Evolutionary conservation across 768 basidiomycete species (phyloP).

Genomic region (Mycena rebaudengoi): DNA sequence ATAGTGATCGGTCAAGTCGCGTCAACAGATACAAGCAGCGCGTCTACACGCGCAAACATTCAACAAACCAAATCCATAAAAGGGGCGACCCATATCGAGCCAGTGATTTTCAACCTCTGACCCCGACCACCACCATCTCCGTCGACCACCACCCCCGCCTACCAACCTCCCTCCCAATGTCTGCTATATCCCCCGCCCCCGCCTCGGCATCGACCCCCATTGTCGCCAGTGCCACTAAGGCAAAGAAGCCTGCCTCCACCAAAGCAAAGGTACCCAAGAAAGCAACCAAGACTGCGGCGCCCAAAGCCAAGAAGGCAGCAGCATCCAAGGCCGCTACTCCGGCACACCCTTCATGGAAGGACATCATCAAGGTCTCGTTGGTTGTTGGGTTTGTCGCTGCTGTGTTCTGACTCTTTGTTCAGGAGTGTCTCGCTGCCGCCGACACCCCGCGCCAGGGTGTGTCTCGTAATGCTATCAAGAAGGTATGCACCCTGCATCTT

Average conservation of each 20-base stretch:
- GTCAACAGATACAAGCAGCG: no score
- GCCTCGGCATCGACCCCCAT: not conserved
- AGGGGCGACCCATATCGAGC: not conserved
- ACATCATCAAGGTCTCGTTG: constrained; percentile 58
- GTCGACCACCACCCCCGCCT: constrained; percentile 5
- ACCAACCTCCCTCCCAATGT: not conserved
- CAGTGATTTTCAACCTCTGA: constrained; percentile 8
- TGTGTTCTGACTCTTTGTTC: not conserved
- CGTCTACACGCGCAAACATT: no score
- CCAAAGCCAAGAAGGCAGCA: constrained; percentile 40
- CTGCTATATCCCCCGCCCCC: constrained; percentile 22
- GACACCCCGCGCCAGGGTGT: constrained; percentile 76
- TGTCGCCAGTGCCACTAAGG: not conserved
- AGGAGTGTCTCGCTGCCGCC: constrained; percentile 79
- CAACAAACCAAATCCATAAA: no score
- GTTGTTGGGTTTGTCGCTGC: not conserved
- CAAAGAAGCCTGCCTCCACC: constrained; percentile 2
- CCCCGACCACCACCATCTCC: not conserved
- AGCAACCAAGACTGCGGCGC: constrained; percentile 30
- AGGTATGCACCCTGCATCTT: constrained; percentile 54
- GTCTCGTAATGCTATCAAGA: constrained; percentile 84
- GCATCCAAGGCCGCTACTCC: constrained; percentile 30
- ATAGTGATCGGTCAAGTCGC: not conserved
- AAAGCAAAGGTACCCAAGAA: constrained; percentile 11
- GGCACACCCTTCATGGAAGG: constrained; percentile 62